Evolutionary conservation across 306 rosid genomes (phyloP).

Genomic region (Lotus japonicus): DNA sequence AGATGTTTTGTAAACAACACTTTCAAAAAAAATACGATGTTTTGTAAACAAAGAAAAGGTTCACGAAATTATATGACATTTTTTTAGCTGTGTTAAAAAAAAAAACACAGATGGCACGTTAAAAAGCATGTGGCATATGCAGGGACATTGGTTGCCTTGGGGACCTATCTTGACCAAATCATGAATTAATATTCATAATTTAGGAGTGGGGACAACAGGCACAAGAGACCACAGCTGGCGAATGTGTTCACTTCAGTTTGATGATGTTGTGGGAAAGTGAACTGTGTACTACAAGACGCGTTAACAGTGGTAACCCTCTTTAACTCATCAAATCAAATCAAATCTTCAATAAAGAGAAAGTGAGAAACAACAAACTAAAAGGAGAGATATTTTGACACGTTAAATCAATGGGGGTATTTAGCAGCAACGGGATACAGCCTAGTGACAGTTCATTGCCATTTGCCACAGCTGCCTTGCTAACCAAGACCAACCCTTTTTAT

Average conservation of each 20-base stretch:
- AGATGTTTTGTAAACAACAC: too few relatives aligned
- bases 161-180: not conserved
- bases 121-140: not conserved
- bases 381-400: not conserved
- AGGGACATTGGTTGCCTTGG: not conserved
- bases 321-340: not conserved
- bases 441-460: constrained; percentile 24
- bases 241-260: not conserved
- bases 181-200: not conserved
- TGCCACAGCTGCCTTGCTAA: not conserved
- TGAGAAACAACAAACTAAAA: too few relatives aligned
- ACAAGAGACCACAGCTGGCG: constrained; percentile 23
- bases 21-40: too few relatives aligned
- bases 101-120: too few relatives aligned
- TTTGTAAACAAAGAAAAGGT: too few relatives aligned
- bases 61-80: too few relatives aligned
- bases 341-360: not conserved
- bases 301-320: too few relatives aligned
- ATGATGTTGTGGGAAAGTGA: constrained; percentile 2
- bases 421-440: not conserved
- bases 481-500: not conserved
- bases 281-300: constrained; percentile 3
- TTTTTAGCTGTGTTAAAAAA: too few relatives aligned
- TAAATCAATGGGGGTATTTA: not conserved
- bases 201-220: not conserved